phyloP scores from a whole-genome alignment of 73 alveolate species.

The Tetrahymena borealis region DNA sequence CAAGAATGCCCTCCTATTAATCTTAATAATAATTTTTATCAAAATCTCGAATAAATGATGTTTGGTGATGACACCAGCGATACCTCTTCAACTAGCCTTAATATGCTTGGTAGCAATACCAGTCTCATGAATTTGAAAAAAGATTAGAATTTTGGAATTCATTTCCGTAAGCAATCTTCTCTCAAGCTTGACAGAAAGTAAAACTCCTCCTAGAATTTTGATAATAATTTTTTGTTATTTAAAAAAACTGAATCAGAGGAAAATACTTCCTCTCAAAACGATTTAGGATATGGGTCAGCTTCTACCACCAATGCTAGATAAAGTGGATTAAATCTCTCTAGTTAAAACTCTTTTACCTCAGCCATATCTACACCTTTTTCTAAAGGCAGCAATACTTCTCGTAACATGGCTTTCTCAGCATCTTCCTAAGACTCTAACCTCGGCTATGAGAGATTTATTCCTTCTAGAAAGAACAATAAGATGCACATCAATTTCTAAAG shows the following conservation, averaged over 20 bases:
- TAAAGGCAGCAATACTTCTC: neutral
- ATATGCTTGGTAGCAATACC: neutral
- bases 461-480: neutral
- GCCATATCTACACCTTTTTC: neutral
- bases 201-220: slow-evolving; percentile 1
- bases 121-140: neutral
- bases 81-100: neutral
- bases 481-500: neutral
- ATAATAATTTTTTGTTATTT: neutral
- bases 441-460: neutral
- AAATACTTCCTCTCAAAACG: too few species aligned
- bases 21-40: neutral
- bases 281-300: neutral
- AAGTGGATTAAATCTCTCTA: neutral
- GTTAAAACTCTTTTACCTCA: neutral
- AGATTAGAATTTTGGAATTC: neutral
- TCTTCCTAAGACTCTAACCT: neutral
- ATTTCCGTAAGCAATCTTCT: neutral
- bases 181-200: neutral
- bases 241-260: neutral
- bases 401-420: neutral
- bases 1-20: neutral
- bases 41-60: neutral
- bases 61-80: neutral
- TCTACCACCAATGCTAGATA: neutral